Percentiles rank a stretch among this genome's conserved stretches.
Evolutionary conservation across 78 protist species (phyloP).

Genomic region (Dictyostelium brefeldianum): DNA sequence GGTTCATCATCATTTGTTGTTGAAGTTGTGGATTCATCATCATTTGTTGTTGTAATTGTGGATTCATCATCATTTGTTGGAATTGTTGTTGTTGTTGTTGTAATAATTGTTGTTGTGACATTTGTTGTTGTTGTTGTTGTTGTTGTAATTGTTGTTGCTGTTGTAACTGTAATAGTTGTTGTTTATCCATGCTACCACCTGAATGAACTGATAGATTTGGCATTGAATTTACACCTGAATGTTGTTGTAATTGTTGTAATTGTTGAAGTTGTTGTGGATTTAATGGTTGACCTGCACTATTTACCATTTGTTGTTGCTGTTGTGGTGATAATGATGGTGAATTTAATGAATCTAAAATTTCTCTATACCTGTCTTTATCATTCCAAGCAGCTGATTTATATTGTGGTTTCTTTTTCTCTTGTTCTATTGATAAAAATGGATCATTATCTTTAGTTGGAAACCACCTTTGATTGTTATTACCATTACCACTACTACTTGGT

Average conservation of each 20-base stretch:
- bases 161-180: conserved; percentile 14
- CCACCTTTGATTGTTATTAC: conserved; percentile 57
- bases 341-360: conserved; percentile 37
- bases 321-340: conserved; percentile 29
- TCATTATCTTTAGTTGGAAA: conserved; percentile 77
- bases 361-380: conserved; percentile 54
- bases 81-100: conserved; percentile 25
- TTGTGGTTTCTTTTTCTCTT: conserved; percentile 64
- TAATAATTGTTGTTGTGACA: background rate
- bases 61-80: conserved; percentile 23
- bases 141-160: background rate
- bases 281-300: conserved; percentile 5
- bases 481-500: background rate
- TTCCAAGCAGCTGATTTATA: conserved; percentile 69
- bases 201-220: conserved; percentile 22
- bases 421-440: conserved; percentile 55
- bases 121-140: conserved; percentile 27
- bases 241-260: conserved; percentile 6
- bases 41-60: conserved; percentile 35
- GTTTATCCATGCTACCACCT: background rate
- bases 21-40: background rate
- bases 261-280: background rate
- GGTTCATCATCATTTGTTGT: background rate
- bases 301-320: conserved; percentile 8
- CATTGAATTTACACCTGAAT: background rate